Percentiles rank a stretch among this genome's conserved stretches.
Conservation (phyloP, 805 yeast species). For the Starmerella sp. region DNA sequence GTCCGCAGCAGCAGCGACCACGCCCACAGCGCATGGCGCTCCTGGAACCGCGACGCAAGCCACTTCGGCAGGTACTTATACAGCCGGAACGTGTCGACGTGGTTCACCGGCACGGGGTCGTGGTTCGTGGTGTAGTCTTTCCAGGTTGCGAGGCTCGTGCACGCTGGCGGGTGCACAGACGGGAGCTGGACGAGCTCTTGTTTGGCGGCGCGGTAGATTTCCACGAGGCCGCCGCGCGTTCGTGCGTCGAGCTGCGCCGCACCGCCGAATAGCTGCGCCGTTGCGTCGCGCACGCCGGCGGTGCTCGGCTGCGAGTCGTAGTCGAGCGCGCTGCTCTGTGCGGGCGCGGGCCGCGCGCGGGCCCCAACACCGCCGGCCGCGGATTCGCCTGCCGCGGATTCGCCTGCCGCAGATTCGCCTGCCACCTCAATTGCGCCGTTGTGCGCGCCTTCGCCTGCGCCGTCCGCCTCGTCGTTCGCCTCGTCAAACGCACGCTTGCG, state of each 20-base stretch:
- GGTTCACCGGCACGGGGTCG: slow-evolving; percentile 32
- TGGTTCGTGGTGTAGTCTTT: slow-evolving; percentile 31
- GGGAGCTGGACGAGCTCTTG: background rate
- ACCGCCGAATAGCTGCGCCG: background rate
- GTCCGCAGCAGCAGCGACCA: slow-evolving; percentile 32
- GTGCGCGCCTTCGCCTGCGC: background rate
- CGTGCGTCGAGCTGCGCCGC: background rate
- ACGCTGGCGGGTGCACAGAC: slow-evolving; percentile 5
- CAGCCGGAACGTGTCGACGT: slow-evolving; percentile 30
- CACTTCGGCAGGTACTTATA: slow-evolving; percentile 36
- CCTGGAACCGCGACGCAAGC: slow-evolving; percentile 29
- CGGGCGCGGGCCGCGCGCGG: background rate
- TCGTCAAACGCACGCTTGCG: background rate
- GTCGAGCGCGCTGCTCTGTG: background rate
- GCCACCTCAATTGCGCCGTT: too few species aligned
- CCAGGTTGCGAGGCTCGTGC: slow-evolving; percentile 37
- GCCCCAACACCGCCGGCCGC: too few species aligned
- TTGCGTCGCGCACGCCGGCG: background rate
- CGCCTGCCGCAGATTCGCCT: too few species aligned
- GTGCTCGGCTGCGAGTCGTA: background rate
- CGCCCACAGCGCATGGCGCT: slow-evolving; percentile 32
- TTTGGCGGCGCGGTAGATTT: background rate
- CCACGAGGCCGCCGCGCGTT: background rate
- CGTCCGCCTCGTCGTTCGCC: background rate
- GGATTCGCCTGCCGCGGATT: too few species aligned